Evolutionary conservation across 441 rosid genomes (phyloP), one percentile per base, ranked within the genome.

Genomic region (Kokia cookei): DNA sequence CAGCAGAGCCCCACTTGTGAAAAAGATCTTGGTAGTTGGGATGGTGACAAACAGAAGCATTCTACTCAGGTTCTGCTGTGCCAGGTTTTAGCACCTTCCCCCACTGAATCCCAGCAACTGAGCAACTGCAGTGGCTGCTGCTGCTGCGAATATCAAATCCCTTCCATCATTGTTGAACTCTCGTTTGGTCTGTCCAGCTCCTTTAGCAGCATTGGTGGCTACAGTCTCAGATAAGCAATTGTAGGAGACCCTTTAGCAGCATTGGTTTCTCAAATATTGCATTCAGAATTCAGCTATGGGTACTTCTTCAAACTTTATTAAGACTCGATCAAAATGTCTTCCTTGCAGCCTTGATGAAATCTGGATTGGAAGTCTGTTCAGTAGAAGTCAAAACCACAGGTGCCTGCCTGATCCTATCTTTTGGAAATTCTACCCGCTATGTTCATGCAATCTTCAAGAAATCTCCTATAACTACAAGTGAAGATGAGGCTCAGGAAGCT

Each of bases 401-500:
- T 22, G 93, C 83, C 48, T 79, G 82, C 84, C 86, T 94, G 83
- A 84, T 92, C 80, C 87, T 92, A 43, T 82, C 96, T 0, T 93
- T 87, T 43, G 93, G 98, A 64, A 86, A 89, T 47, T 82, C 97
- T 0, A 90, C 96, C 6, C 80, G 93, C 9, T 93, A 89, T 68
- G 75, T 83, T 17, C 89, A 95, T n/a, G 96, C 97, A 7, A 86
- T 88, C 48, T 92, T 85, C 43, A 85, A 84, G 82, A 93, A 87
- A 82, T 85, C 79, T 58, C 84, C 98, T 0, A 81, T 80, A 69
- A 86, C 91, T 22, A 93, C 94, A 61, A 88, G 88, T 59, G 98
- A 91, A 84, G 94, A 97, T 62, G 97, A 93, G 86, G 96, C 94
- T 45, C 88, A 94, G 98, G 98, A 95, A 77, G 90, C 87, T 65